Evolutionary conservation across 371 early-diverging fungal genomes (phyloP), one percentile per base, ranked within the genome.

Genomic region (Quaeritorhiza haematococci): DNA sequence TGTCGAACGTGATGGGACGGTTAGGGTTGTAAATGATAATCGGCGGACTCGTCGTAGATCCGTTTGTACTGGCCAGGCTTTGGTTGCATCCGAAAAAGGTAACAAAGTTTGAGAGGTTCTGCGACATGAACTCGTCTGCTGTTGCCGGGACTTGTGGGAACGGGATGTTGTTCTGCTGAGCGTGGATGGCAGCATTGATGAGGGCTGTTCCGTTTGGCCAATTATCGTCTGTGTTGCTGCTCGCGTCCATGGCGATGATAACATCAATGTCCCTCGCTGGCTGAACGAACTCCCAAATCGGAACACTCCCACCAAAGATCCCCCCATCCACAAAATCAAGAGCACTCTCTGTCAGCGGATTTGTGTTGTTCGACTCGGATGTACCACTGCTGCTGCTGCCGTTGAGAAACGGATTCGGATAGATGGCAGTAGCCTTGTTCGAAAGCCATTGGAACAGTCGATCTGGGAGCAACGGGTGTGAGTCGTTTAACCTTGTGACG

Each of bases 281-380:
- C 29, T 53, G 51, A 21, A 64, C 4, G 28, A 64, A 33, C 1
- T 56, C 61, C 23, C 48, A 43, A 8, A 65, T 49, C 10, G 66
- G 66, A 2, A 65, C 45, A 43, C 61, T 65, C 41, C 61, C 61
- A 1, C 66, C 66, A 21, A 48, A 53, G 33, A 56, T 53, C 49
- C 66, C 66, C 6, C 66, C 66, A 55, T 65, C 66, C 6, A 65
- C 66, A 1, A 65, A 58, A 19, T 49, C 49, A 15, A 65, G 42
- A 3, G 21, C 33, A n/a, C 19, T 1, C 24, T 52, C 43, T 24
- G 19, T 29, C n/a, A n/a, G n/a, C n/a, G n/a, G n/a, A 5, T 49
- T 24, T 21, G 59, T 59, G 28, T 53, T 35, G 23, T 49, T 48
- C 42, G 55, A 50, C 3, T 61, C 66, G 21, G 30, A 5, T 1